phyloP scores from a whole-genome alignment of 768 basidiomycete species.

The Boletus barrowsii region DNA sequence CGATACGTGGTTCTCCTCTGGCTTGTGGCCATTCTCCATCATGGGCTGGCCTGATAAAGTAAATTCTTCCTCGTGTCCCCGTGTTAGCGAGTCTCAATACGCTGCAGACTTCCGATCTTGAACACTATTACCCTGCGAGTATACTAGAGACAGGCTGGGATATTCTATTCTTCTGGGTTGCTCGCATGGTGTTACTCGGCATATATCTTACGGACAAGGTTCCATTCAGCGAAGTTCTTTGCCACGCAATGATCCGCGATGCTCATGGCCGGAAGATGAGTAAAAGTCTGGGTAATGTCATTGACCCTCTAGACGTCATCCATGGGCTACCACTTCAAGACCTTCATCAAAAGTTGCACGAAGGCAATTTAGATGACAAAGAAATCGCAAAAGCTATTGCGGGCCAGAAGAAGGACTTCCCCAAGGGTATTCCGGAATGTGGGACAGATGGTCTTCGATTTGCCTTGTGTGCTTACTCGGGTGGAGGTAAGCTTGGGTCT shows the following conservation, averaged over 20 bases:
- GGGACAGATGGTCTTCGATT: slow-evolving; percentile 96
- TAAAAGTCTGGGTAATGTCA: slow-evolving; percentile 96
- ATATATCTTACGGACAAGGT: slow-evolving; percentile 83
- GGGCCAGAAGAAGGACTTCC: slow-evolving; percentile 99
- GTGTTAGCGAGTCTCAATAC: slow-evolving; percentile 1
- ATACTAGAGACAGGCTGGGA: slow-evolving; percentile 99
- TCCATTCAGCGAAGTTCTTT: slow-evolving; percentile 94
- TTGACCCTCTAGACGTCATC: slow-evolving; percentile 95
- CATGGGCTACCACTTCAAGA: slow-evolving; percentile 75
- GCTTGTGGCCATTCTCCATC: slow-evolving; percentile 95
- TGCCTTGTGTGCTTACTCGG: slow-evolving; percentile 91
- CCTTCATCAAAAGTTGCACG: slow-evolving; percentile 80
- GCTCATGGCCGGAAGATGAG: slow-evolving; percentile 99
- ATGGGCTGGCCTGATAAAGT: slow-evolving; percentile 98
- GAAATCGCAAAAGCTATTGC: slow-evolving; percentile 88
- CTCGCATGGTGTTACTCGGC: slow-evolving; percentile 95
- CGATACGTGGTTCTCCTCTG: slow-evolving; percentile 99
- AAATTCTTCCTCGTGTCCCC: not conserved
- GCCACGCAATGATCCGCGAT: slow-evolving; percentile 98
- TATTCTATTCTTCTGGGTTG: slow-evolving; percentile 99
- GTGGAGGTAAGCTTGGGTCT: slow-evolving; percentile 57
- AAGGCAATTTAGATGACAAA: slow-evolving; percentile 91
- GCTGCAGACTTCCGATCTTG: slow-evolving; percentile 67
- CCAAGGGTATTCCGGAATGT: slow-evolving; percentile 98
- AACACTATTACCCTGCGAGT: slow-evolving; percentile 84